Evolutionary conservation across 352 stramenopile genomes (phyloP).

Genomic region (Blastocystis sp.): DNA sequence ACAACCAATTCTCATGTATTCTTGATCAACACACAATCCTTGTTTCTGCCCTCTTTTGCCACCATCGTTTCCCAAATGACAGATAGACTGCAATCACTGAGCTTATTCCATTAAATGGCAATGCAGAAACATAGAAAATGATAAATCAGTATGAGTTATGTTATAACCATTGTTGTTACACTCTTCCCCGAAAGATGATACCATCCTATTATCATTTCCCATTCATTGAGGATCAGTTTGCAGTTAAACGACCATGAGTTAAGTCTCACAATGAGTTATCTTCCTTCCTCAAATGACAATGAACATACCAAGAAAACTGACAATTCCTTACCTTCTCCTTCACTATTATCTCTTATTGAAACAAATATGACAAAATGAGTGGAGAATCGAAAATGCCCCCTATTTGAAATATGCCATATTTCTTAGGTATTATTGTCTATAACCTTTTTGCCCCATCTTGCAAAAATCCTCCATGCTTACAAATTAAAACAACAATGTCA

Average conservation of each 20-base stretch:
- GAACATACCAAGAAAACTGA: neutral
- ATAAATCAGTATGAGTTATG: slow-evolving; percentile 56
- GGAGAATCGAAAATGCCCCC: neutral
- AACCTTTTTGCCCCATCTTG: no score
- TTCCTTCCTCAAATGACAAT: neutral
- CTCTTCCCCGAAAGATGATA: slow-evolving; percentile 62
- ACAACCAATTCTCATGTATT: neutral
- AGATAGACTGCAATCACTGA: slow-evolving; percentile 39
- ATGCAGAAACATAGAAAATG: neutral
- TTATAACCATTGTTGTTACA: slow-evolving; percentile 61
- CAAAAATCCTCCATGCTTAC: no score
- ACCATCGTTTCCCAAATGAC: slow-evolving; percentile 58
- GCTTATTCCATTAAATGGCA: slow-evolving; percentile 60
- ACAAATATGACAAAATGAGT: neutral
- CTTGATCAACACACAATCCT: neutral
- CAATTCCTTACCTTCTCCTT: no score
- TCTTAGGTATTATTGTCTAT: no score
- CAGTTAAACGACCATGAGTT: slow-evolving; percentile 52
- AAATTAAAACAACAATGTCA: no score
- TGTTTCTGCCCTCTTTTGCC: slow-evolving; percentile 7
- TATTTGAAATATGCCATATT: neutral
- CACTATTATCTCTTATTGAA: neutral
- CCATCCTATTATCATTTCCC: slow-evolving; percentile 26
- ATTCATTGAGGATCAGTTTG: slow-evolving; percentile 34
- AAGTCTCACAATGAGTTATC: slow-evolving; percentile 29